A percentile compares a stretch with the other conserved stretches of the same genome.
Conservation (phyloP, 169 alveolate genomes). For the Prorocentrum cordatum region DNA sequence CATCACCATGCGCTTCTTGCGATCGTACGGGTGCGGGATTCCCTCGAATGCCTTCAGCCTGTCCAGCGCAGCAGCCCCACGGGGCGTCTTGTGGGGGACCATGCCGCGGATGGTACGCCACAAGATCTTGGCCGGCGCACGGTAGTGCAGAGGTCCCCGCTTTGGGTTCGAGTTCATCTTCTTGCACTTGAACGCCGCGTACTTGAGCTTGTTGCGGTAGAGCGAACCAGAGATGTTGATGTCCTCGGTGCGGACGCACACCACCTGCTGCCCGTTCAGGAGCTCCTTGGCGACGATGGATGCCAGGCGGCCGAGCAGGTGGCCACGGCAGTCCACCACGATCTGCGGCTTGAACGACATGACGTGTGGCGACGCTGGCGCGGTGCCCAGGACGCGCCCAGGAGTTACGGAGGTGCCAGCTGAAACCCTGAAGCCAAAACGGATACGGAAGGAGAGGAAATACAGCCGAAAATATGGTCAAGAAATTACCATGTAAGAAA, state of each 20-base stretch:
- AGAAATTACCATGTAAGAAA: no score
- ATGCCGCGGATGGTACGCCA: conserved; percentile 91
- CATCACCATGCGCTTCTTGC: conserved; percentile 63
- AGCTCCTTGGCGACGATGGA: conserved; percentile 96
- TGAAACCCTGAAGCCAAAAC: no score
- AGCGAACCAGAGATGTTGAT: conserved; percentile 93
- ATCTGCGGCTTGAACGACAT: no score
- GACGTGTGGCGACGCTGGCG: no score
- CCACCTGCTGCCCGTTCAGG: conserved; percentile 90
- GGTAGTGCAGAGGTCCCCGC: conserved; percentile 93
- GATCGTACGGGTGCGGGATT: conserved; percentile 72
- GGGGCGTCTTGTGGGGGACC: conserved; percentile 97
- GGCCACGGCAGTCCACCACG: conserved; percentile 97
- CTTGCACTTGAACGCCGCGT: conserved; percentile 87
- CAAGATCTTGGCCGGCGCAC: conserved; percentile 91
- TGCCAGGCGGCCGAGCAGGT: conserved; percentile 97
- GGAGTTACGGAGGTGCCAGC: no score
- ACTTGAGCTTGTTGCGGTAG: conserved; percentile 91
- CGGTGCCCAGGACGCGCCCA: no score
- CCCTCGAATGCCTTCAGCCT: conserved; percentile 75
- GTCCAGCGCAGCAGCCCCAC: conserved; percentile 95
- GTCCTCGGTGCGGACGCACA: conserved; percentile 91
- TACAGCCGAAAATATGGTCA: no score
- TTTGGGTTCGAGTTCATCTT: conserved; percentile 94
- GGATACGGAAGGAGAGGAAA: no score